Evolutionary conservation across 352 stramenopile genomes (phyloP).

Genomic region (Phytophthora uliginosa): DNA sequence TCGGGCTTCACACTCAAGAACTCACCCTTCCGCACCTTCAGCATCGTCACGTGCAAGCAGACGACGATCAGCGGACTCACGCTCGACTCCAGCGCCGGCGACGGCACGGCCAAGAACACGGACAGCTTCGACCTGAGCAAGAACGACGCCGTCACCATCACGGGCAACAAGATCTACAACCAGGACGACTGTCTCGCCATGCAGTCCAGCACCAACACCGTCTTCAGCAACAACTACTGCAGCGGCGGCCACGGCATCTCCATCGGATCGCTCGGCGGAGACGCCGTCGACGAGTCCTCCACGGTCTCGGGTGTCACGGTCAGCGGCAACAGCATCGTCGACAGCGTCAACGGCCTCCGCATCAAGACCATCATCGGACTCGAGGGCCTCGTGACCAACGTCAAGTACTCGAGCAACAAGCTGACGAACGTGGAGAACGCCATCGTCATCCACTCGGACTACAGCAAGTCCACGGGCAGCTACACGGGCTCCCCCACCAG

Average conservation of each 20-base stretch:
- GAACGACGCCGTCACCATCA: slow-evolving; percentile 23
- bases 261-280: slow-evolving; percentile 41
- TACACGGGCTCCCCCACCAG: no score
- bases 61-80: slow-evolving; percentile 25
- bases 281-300: slow-evolving; percentile 15
- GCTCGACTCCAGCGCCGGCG: slow-evolving; percentile 14
- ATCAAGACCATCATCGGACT: slow-evolving; percentile 23
- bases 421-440: no score
- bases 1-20: slow-evolving; percentile 46
- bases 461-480: no score
- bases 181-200: slow-evolving; percentile 25
- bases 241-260: slow-evolving; percentile 33
- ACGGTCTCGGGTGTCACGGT: slow-evolving; percentile 30
- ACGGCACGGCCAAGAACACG: slow-evolving; percentile 22
- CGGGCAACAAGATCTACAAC: slow-evolving; percentile 25
- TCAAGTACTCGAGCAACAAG: no score
- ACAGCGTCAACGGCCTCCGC: slow-evolving; percentile 28
- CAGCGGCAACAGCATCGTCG: slow-evolving; percentile 33
- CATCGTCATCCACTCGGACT: no score
- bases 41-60: slow-evolving; percentile 27
- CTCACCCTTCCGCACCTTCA: slow-evolving; percentile 32
- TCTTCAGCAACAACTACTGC: slow-evolving; percentile 28
- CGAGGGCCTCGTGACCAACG: no score
- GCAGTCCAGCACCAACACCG: slow-evolving; percentile 30
- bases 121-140: slow-evolving; percentile 20